Base-by-base conservation (phyloP, 306 rosid species). In the Abrus pulchellus region DNA sequence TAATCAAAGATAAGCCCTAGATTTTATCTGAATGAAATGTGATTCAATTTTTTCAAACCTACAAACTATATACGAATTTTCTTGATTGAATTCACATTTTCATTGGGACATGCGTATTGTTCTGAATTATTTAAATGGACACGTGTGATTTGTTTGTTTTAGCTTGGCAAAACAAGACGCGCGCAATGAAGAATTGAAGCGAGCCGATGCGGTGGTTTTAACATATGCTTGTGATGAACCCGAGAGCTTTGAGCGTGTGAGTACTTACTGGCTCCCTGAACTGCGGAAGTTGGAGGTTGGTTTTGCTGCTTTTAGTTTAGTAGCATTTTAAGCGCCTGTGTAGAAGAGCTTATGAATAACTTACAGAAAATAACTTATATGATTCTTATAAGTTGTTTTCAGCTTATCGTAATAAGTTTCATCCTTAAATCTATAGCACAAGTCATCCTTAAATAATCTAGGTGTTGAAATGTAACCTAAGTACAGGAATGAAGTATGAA, bases 141-240 rank as follows among this genome's bases (percentile, higher is more conserved):
- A 4, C 40, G 40, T 34, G 13, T 68, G 20, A 20, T 20, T 20
- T 20, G 20, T 6, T 6, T 54, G 33, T 44, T 9, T 7, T 86
- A 94, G 98, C 79, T 70, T 83, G 90, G 97, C 92, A 59, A 88
- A 82, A 74, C 87, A 73, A 72, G 55, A 68, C 47, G 92, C 91
- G 84, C 90, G 91, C 48, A 85, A 89, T 52, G 94, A 94, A 68
- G 98, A 94, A 64, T 68, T 94, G 86, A 90, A 80, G 87, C 87
- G 85, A 48, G 97, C 98, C 40, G 97, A 94, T 87, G 97, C 54
- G 4, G 93, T 92, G 61, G 84, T 94, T 76, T 74, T 92, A 66
- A 92, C 97, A 9, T 94, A 94, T 63, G 94, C 97, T 8, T 92
- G 97, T 83, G 92, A 92, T 78, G 90, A 92, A 54, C 89, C 90